Evolutionary conservation across 2,329 filamentous ascomycete genomes (phyloP), one percentile per base, ranked within the genome.

Genomic region (Fusarium sp.): DNA sequence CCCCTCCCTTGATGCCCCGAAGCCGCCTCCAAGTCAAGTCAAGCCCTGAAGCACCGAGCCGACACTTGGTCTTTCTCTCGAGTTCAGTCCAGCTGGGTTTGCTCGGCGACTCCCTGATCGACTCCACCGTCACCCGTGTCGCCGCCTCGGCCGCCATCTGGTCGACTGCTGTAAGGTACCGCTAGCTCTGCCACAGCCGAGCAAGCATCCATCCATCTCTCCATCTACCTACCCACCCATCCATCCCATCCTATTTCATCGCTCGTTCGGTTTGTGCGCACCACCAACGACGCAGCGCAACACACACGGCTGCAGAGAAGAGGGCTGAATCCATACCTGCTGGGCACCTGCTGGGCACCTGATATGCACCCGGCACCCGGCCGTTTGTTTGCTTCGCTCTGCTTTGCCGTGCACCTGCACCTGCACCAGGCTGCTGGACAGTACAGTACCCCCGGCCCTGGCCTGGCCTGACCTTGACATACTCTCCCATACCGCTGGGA

Each of bases 401-500:
- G 38, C 34, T 51, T 44, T 61, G 38, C 38, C 36, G 27, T 50
- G 46, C 56, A 38, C 36, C n/a, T 61, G 31, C 51, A 25, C 56
- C 42, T 51, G 58, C 54, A 44, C 51, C 38, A 49, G 36, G 58
- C 64, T 67, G 59, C 25, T 38, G 53, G 53, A 42, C 53, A 34
- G 31, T 56, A 57, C 56, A 40, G 31, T 56, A 57, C 56, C 44
- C 33, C 53, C 61, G 53, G 65, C 58, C 65, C 68, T 57, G 65
- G 63, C 70, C 65, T 73, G 71, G 66, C 71, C 63, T 53, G 67
- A 69, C 62, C 64, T 74, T 62, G 58, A 65, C 65, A 70, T 65
- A 36, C 62, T 73, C 62, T 68, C 59, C 71, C 71, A 69, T 60
- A 51, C 67, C 56, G 59, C 69, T 71, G 71, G 71, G 71, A 72